Base-by-base conservation (phyloP, 345 rosid genomes). In the Iberis pinnata region DNA sequence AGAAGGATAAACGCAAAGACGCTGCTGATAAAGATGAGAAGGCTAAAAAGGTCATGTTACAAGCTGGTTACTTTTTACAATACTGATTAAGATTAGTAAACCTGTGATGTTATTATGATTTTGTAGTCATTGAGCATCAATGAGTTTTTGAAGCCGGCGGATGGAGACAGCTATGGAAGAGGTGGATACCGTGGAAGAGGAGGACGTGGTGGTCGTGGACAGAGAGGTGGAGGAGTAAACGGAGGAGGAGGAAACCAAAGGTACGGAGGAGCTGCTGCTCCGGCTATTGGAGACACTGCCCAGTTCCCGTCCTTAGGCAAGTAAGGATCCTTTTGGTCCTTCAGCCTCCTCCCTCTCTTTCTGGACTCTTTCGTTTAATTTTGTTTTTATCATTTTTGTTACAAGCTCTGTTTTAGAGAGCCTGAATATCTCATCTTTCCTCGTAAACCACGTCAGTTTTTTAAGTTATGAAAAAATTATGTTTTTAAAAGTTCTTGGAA, bases 141-240 rank as follows among this genome's bases (percentile, higher is more conserved):
- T 39, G 86, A 81, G 63, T 84, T 81, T 71, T 68, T 81, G 76
- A 84, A 76, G 70, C 86, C 88, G 35, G 78, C 76, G 41, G 79
- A 81, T 38, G 86, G 86, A 26, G 81, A 74, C 19, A 74, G 55
- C 22, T 60, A 31, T 71, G 63, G 59, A 0, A 67, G 73, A 22
- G 72, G 84, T 3, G 78, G 88, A 0, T 74, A 77, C 0, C 76
- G 81, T 2, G 75, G 80, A 4, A 83, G 75, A 0, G 76, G 75
- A 54, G 60, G 61, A 12, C 75, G 88, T 6, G 76, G 75, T 50
- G 60, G 61, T 14, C 75, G 88, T 8, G 74, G 36, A 12, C 22
- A 70, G 19, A 63, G 82, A 60, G 69, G 38, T 35, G 11, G 12
- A 13, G 35, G 47, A 61, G 44, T 49, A 53, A 24, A n/a, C 1